These are phyloP conservation scores for Suhomyces bokatorum DNA, from an alignment of 1,139 yeast species.

Conservation along the genomic window DNA sequence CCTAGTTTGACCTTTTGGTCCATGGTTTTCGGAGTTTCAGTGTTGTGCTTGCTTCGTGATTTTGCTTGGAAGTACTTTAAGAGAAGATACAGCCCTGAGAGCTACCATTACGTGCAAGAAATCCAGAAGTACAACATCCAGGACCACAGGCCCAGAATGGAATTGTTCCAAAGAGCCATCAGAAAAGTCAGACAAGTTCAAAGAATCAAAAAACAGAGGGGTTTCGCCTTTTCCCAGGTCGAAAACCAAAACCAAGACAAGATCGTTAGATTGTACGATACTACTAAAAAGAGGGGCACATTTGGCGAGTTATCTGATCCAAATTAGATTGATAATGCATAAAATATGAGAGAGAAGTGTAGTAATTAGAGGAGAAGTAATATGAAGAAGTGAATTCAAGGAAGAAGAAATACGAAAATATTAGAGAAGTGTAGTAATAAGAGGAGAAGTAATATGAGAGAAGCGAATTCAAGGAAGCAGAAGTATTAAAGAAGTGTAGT, in stretches of 20 bases:
- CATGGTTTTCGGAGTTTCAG: constrained; percentile 70
- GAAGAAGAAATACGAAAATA: too few relatives aligned
- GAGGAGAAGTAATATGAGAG: too few relatives aligned
- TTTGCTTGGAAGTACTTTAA: constrained; percentile 93
- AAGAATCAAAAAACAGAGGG: constrained; percentile 96
- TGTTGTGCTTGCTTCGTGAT: constrained; percentile 80
- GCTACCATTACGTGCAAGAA: constrained; percentile 94
- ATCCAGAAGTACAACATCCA: constrained; percentile 94
- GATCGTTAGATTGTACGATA: constrained; percentile 90
- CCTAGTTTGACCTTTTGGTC: constrained; percentile 86
- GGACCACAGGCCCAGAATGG: constrained; percentile 92
- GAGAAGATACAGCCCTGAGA: constrained; percentile 86
- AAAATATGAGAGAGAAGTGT: not conserved
- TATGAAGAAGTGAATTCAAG: too few relatives aligned
- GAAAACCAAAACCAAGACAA: constrained; percentile 91
- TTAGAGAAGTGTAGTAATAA: too few relatives aligned
- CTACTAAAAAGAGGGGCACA: constrained; percentile 66
- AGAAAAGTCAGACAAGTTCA: constrained; percentile 97
- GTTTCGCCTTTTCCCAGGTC: constrained; percentile 96
- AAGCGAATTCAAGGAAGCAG: too few relatives aligned
- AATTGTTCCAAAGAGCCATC: constrained; percentile 95
- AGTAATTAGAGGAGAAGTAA: too few relatives aligned
- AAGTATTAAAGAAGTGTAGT: too few relatives aligned
- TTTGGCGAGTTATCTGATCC: constrained; percentile 47
- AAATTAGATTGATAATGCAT: constrained; percentile 1